Evolutionary conservation across 805 yeast genomes (phyloP).

Genomic region (Schwanniomyces pseudopolymorphus): DNA sequence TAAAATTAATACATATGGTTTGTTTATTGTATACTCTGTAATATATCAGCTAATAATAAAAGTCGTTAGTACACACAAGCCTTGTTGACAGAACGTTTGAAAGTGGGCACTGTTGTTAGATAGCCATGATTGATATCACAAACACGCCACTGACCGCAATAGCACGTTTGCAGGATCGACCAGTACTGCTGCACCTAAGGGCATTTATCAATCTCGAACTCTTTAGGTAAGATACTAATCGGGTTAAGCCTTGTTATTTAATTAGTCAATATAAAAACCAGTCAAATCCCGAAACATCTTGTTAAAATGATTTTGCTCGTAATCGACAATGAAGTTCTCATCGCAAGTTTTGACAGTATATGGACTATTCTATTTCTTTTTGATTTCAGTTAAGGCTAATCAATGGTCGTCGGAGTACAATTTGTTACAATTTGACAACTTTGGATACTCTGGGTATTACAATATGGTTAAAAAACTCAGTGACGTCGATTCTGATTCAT

Average conservation of each 20-base stretch:
- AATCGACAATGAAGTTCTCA: background rate
- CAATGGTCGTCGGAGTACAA: background rate
- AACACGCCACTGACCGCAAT: background rate
- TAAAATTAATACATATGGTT: too few species aligned
- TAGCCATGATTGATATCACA: background rate
- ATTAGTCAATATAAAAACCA: background rate
- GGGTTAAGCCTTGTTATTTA: background rate
- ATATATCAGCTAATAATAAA: too few species aligned
- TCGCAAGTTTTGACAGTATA: background rate
- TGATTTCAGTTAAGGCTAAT: background rate
- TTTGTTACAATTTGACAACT: conserved; percentile 47
- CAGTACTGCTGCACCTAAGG: background rate
- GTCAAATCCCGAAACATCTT: background rate
- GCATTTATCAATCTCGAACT: background rate
- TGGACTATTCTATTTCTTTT: background rate
- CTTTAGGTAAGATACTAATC: background rate
- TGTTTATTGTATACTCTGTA: too few species aligned
- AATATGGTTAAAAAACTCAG: conserved; percentile 45
- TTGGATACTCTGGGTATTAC: conserved; percentile 57
- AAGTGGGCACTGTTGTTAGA: background rate
- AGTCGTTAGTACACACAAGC: too few species aligned
- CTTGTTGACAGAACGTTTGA: background rate
- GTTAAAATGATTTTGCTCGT: background rate
- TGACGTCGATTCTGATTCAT: conserved; percentile 40
- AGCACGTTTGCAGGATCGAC: background rate